Evolutionary conservation across 2,329 filamentous ascomycete genomes (phyloP).

Genomic region (Aureobasidium sp.): DNA sequence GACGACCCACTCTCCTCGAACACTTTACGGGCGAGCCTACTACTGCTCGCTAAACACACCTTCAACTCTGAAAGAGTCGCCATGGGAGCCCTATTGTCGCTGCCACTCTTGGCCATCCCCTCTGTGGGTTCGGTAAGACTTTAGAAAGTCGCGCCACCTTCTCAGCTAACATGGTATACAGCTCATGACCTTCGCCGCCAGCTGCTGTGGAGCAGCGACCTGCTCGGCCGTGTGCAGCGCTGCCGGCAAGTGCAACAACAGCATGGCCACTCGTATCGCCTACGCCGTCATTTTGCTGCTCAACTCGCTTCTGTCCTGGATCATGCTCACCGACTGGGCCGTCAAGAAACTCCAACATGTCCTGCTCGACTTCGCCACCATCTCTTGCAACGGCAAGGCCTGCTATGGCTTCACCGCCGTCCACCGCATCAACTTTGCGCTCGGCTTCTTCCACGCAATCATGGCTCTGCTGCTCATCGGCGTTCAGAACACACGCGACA

Average conservation of each 20-base stretch:
- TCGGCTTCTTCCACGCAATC: conserved; percentile 86
- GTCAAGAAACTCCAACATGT: conserved; percentile 90
- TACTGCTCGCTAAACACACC: neutral
- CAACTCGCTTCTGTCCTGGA: conserved; percentile 96
- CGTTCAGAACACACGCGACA: conserved; percentile 77
- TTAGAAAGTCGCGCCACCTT: conserved; percentile 14
- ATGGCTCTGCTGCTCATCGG: conserved; percentile 79
- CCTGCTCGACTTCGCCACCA: conserved; percentile 91
- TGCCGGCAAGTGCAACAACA: conserved; percentile 95
- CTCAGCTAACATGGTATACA: conserved; percentile 36
- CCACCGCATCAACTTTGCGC: conserved; percentile 94
- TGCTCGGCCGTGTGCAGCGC: conserved; percentile 93
- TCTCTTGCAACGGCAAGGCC: conserved; percentile 80
- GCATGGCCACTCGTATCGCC: conserved; percentile 92
- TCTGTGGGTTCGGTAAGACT: conserved; percentile 71
- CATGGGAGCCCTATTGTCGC: conserved; percentile 87
- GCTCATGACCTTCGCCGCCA: conserved; percentile 67
- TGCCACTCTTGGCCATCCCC: conserved; percentile 83
- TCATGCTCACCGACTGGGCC: conserved; percentile 98
- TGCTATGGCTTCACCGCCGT: conserved; percentile 96
- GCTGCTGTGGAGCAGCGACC: conserved; percentile 92
- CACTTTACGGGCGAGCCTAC: neutral
- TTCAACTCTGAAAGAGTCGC: conserved; percentile 16
- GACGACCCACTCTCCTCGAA: neutral
- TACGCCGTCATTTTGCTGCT: conserved; percentile 75